Evolutionary conservation across 495 filamentous ascomycete species (phyloP), one percentile per base, ranked within the genome.

Genomic region (Hypoxylon subgilvum): DNA sequence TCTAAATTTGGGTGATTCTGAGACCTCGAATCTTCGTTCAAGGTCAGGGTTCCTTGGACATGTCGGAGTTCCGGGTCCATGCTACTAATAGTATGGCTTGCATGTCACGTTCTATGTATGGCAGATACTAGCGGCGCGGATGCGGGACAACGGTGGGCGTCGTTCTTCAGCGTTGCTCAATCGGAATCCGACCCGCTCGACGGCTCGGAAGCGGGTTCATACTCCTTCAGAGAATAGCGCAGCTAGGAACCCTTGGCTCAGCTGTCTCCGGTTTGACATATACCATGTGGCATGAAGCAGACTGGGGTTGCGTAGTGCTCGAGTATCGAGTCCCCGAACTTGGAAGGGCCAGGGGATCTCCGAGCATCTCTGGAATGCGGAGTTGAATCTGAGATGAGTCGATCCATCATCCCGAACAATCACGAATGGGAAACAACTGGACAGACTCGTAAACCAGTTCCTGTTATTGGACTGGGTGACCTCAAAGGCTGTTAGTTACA

Each of bases 121-220:
- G 34, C 28, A 41, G 43, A 12, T 8, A 45, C 22, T 51, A 45
- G 54, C 44, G 50, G 53, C 34, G 44, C 44, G 34, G 49, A 28
- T 55, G 23, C 40, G 54, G 54, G 42, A 51, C 19, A 23, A 14
- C 28, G 38, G 32, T 41, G 21, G 38, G 22, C 21, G 28, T 42
- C 40, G 34, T 50, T 47, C 48, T 23, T n/a, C 36, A 36, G 19
- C 38, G 22, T 32, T 36, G 31, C 23, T 40, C 49, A 51, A 55
- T 64, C 44, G 45, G 54, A 64, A 55, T 30, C 44, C 31, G 31
- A 53, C 31, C 48, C 53, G 49, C 19, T 34, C 22, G 32, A 54
- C 43, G 53, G 53, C 25, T 54, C 60, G 53, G 43, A 54, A 36
- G 43, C 38, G 53, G 48, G 43, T 44, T 58, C 17, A 31, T 12